Conservation (phyloP, 2,329 filamentous ascomycete species). For the Claviceps digitariae region DNA sequence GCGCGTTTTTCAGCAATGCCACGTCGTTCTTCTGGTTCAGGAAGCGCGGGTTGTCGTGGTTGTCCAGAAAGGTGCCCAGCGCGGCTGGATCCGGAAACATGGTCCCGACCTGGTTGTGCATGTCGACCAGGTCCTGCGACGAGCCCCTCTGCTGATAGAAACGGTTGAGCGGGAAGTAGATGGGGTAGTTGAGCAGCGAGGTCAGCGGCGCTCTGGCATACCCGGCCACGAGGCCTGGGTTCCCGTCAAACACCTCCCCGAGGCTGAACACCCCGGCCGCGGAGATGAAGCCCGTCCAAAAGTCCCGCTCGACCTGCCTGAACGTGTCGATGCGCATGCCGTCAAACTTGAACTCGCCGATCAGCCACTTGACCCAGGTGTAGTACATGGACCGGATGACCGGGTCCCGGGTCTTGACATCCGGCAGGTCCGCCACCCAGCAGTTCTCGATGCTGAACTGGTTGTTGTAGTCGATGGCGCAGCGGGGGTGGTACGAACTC, state of each 20-base stretch:
- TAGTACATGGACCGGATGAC: slow-evolving; percentile 37
- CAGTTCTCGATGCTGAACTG: slow-evolving; percentile 35
- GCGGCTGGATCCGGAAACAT: slow-evolving; percentile 30
- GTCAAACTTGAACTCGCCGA: slow-evolving; percentile 48
- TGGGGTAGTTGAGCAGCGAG: slow-evolving; percentile 48
- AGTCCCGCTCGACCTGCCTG: slow-evolving; percentile 46
- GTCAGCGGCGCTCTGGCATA: slow-evolving; percentile 34
- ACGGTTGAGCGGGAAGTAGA: slow-evolving; percentile 28
- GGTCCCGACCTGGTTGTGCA: slow-evolving; percentile 21
- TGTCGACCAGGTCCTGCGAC: slow-evolving; percentile 25
- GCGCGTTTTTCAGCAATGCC: slow-evolving; percentile 44
- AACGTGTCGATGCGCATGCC: slow-evolving; percentile 48
- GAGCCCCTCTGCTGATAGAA: slow-evolving; percentile 26
- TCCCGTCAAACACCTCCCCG: slow-evolving; percentile 46
- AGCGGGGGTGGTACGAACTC: slow-evolving; percentile 48
- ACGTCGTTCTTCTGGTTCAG: slow-evolving; percentile 36
- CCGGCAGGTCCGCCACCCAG: slow-evolving; percentile 45
- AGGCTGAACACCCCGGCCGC: slow-evolving; percentile 45
- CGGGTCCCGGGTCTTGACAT: slow-evolving; percentile 41
- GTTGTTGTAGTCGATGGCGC: slow-evolving; percentile 41
- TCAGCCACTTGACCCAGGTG: slow-evolving; percentile 44
- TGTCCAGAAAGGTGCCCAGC: slow-evolving; percentile 41
- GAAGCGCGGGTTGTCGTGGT: slow-evolving; percentile 45
- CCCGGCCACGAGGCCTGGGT: slow-evolving; percentile 34
- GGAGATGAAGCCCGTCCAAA: slow-evolving; percentile 39